Base-by-base conservation (phyloP, 148 eudicot genomes). In the Vaccinium macrocarpon region DNA sequence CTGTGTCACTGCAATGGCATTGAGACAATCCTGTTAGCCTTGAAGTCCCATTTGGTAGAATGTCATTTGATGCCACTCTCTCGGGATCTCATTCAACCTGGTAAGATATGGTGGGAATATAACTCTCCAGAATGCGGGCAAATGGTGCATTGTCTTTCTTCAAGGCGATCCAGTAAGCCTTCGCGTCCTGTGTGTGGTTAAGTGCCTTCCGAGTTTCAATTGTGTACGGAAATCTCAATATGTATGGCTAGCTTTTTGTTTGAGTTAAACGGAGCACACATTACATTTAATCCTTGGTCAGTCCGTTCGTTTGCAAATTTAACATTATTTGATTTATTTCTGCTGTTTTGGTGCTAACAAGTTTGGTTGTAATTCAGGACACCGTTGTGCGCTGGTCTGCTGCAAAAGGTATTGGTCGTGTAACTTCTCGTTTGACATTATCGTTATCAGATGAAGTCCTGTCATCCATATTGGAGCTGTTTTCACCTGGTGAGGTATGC, bases 301-400 rank as follows among this genome's bases (percentile, higher is more conserved):
- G 23, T 71, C 59, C 68, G 38, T 42, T 61, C 38, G 7, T 35
- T 79, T 53, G 61, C 77, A 18, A 70, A 50, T 42, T 56, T 76
- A 18, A 50, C 68, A 21, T 7, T 68, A 27, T n/a, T n/a, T n/a
- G n/a, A n/a, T n/a, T n/a, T n/a, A n/a, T 46, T 50, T 46, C 23
- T 81, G 81, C 76, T 86, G 82, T 82, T 82, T 68, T 77, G 56
- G 25, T 83, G 72, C 15, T 75, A 18, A 38, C 16, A 48, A 6
- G 23, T 70, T 18, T 82, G 85, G 29, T 86, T 84, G 29, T 80
- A 64, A 72, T 91, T 84, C 88, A 97, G 99, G 99, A 97, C 85
- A 97, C 99, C 64, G 95, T 97, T 88, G 99, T 97, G 82, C 97
- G 99, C 82, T 97, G 99, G 99, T 97, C 99, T 91, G 98, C 98